Conservation (phyloP, 2,329 filamentous ascomycete genomes). For the Beauveria sp. region DNA sequence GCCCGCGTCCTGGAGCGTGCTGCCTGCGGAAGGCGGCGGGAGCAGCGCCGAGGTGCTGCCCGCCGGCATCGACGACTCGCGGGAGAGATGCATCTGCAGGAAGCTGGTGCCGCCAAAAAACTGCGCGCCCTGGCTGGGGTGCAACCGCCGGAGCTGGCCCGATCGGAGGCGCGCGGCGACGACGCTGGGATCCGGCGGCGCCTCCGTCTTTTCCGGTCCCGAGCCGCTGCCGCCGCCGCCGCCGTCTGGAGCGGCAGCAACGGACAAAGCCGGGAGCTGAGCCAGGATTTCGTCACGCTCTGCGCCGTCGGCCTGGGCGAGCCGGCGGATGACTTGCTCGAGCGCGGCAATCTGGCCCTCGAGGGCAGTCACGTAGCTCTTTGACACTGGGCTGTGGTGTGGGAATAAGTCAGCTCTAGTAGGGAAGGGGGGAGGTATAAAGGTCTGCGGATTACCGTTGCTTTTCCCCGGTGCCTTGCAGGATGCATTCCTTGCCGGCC, state of each 20-base stretch:
- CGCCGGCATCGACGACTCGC: conserved; percentile 19
- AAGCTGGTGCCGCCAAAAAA: conserved; percentile 43
- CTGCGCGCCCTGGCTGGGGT: conserved; percentile 33
- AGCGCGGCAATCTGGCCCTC: conserved; percentile 39
- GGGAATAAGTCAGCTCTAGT: neutral
- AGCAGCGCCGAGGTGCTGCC: conserved; percentile 11
- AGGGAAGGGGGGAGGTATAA: neutral
- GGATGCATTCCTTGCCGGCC: conserved; percentile 32
- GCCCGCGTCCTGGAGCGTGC: neutral
- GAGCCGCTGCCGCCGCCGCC: neutral
- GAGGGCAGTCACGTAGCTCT: conserved; percentile 39
- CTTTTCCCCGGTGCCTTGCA: conserved; percentile 34
- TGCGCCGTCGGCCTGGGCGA: conserved; percentile 31
- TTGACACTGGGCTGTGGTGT: conserved; percentile 33
- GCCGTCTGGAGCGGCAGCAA: conserved; percentile 15
- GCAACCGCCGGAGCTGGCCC: conserved; percentile 31
- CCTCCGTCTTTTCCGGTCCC: conserved; percentile 12
- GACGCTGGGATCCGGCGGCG: conserved; percentile 22
- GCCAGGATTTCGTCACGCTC: conserved; percentile 36
- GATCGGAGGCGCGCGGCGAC: conserved; percentile 26
- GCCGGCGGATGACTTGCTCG: conserved; percentile 36
- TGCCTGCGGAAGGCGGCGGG: conserved; percentile 13
- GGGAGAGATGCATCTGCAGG: conserved; percentile 31
- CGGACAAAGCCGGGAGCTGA: conserved; percentile 23
- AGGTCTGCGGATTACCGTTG: conserved; percentile 24